phyloP scores from a whole-genome alignment of 768 basidiomycete species.

The Tephrocybe rancida region DNA sequence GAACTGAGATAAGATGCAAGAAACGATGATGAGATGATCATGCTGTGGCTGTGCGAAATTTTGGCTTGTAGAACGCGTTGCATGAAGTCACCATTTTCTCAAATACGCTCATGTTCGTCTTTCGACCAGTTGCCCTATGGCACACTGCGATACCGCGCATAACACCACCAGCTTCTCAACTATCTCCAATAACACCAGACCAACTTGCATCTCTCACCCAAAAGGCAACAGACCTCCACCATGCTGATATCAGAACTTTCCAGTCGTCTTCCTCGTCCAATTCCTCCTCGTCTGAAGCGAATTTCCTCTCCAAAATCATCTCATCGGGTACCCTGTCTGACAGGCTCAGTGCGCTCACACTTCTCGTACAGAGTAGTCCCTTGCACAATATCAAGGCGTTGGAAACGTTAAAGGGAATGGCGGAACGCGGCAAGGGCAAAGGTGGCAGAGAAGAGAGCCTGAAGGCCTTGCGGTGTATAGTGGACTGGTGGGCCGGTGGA shows the following conservation, averaged over 20 bases:
- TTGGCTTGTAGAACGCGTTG: neutral
- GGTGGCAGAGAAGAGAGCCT: slow-evolving; percentile 92
- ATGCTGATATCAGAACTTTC: slow-evolving; percentile 44
- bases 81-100: neutral
- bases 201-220: slow-evolving; percentile 48
- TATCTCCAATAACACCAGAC: slow-evolving; percentile 38
- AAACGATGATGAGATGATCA: no score
- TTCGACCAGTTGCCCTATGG: slow-evolving; percentile 54
- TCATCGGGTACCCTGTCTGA: slow-evolving; percentile 90
- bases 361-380: slow-evolving; percentile 88
- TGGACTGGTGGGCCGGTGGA: slow-evolving; percentile 98
- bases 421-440: slow-evolving; percentile 76
- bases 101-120: slow-evolving; percentile 25
- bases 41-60: neutral
- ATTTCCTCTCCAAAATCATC: slow-evolving; percentile 85
- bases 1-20: neutral
- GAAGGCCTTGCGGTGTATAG: slow-evolving; percentile 87
- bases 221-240: slow-evolving; percentile 52
- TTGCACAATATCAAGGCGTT: slow-evolving; percentile 83
- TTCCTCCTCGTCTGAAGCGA: slow-evolving; percentile 72
- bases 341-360: slow-evolving; percentile 85
- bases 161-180: slow-evolving; percentile 23
- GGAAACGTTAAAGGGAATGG: slow-evolving; percentile 74
- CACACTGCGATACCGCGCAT: slow-evolving; percentile 50
- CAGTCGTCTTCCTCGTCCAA: slow-evolving; percentile 53